Evolutionary conservation across 1,284 basidiomycete genomes (phyloP).

Genomic region (Pascua guehoae): DNA sequence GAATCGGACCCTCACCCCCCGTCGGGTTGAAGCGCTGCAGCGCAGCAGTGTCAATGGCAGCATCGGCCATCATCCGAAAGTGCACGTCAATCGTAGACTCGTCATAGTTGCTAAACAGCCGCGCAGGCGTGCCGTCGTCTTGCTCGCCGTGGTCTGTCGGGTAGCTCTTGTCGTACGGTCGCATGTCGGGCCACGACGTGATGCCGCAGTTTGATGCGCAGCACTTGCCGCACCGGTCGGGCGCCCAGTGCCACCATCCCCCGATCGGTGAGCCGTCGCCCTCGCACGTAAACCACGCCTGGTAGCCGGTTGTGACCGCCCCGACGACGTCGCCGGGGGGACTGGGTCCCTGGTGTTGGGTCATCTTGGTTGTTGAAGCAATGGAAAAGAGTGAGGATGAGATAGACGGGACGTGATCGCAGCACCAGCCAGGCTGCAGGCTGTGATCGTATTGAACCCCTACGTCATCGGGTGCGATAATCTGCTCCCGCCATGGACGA

Average conservation of each 20-base stretch:
- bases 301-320: slow-evolving; percentile 16
- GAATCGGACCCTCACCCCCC: slow-evolving; percentile 16
- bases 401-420: no score
- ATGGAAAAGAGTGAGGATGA: no score
- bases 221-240: slow-evolving; percentile 6
- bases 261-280: slow-evolving; percentile 15
- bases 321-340: slow-evolving; percentile 15
- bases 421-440: no score
- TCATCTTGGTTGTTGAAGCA: no score
- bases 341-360: neutral
- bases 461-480: no score
- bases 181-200: slow-evolving; percentile 20
- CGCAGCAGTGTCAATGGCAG: slow-evolving; percentile 18
- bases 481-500: no score
- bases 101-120: slow-evolving; percentile 15
- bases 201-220: slow-evolving; percentile 12
- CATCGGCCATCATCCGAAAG: slow-evolving; percentile 16
- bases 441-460: no score
- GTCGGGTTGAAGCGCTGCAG: slow-evolving; percentile 22
- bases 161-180: slow-evolving; percentile 11
- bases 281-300: slow-evolving; percentile 19
- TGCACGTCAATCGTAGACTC: slow-evolving; percentile 11
- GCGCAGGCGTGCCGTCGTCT: slow-evolving; percentile 5
- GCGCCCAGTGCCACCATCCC: slow-evolving; percentile 21
- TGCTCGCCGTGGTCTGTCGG: slow-evolving; percentile 1